Evolutionary conservation across 1,139 yeast genomes (phyloP).

Genomic region (Yamadazyma triangularis): DNA sequence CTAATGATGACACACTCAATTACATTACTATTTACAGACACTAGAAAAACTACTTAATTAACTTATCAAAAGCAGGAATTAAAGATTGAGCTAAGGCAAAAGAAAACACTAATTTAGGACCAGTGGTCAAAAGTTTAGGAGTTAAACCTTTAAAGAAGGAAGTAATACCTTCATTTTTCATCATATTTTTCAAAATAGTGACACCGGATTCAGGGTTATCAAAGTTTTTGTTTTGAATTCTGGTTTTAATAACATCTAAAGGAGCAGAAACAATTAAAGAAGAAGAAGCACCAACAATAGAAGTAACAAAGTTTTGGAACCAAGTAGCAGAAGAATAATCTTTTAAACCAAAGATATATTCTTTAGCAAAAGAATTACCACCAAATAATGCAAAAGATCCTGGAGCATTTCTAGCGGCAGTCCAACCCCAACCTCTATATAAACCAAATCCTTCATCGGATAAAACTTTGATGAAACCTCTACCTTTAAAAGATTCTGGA

Average conservation of each 20-base stretch:
- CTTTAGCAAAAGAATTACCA: slow-evolving; percentile 98
- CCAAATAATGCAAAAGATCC: slow-evolving; percentile 98
- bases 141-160: slow-evolving; percentile 97
- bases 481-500: slow-evolving; percentile 96
- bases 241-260: slow-evolving; percentile 94
- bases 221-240: slow-evolving; percentile 94
- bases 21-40: too few relatives aligned
- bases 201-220: slow-evolving; percentile 95
- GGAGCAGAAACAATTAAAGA: slow-evolving; percentile 97
- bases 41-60: slow-evolving; percentile 33
- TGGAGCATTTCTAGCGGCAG: slow-evolving; percentile 99
- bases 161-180: slow-evolving; percentile 79
- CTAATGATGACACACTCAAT: too few relatives aligned
- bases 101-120: slow-evolving; percentile 95
- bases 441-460: slow-evolving; percentile 89
- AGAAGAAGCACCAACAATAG: slow-evolving; percentile 98
- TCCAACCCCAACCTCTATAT: slow-evolving; percentile 99
- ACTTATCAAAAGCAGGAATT: slow-evolving; percentile 89
- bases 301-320: slow-evolving; percentile 90
- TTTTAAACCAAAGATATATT: slow-evolving; percentile 77
- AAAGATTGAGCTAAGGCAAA: slow-evolving; percentile 95
- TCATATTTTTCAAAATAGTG: slow-evolving; percentile 88
- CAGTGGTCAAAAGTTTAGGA: slow-evolving; percentile 94
- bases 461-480: slow-evolving; percentile 85
- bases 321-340: slow-evolving; percentile 93